Conservation (phyloP, 2,329 filamentous ascomycete species). For the Botrytis sinoallii region DNA sequence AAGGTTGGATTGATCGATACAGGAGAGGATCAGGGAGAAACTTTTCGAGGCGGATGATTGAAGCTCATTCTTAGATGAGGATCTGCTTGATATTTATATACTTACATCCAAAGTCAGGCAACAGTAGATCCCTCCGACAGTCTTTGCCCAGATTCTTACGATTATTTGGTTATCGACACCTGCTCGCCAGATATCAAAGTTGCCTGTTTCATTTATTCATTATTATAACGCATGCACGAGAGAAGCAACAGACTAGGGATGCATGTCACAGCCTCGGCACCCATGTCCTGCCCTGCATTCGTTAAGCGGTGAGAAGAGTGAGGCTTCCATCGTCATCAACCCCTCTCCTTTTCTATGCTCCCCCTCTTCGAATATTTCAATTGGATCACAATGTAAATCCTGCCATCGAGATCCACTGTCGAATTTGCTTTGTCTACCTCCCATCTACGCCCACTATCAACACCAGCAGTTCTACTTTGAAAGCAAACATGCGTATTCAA, state of each 20-base stretch:
- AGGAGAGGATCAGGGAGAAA: background rate
- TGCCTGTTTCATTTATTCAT: constrained; percentile 1
- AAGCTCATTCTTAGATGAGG: background rate
- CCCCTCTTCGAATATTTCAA: background rate
- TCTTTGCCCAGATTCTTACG: background rate
- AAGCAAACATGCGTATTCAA: background rate
- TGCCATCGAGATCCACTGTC: background rate
- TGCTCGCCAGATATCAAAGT: constrained; percentile 3
- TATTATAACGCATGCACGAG: background rate
- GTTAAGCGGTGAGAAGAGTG: constrained; percentile 18
- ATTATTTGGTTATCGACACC: background rate
- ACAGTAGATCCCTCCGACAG: background rate
- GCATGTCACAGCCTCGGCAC: constrained; percentile 12
- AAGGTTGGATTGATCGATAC: background rate
- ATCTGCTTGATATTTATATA: constrained; percentile 11
- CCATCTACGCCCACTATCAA: background rate
- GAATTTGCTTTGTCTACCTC: constrained; percentile 6
- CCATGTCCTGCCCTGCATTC: constrained; percentile 14
- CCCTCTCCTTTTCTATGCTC: background rate
- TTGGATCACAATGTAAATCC: background rate
- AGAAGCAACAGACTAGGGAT: constrained; percentile 1
- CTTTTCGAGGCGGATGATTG: background rate
- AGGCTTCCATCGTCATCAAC: constrained; percentile 14
- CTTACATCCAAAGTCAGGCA: constrained; percentile 10
- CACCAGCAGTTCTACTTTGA: background rate